Percentiles rank a stretch among this genome's conserved stretches.
phyloP scores from a whole-genome alignment of 306 rosid species.

The Ziziphus jujuba region DNA sequence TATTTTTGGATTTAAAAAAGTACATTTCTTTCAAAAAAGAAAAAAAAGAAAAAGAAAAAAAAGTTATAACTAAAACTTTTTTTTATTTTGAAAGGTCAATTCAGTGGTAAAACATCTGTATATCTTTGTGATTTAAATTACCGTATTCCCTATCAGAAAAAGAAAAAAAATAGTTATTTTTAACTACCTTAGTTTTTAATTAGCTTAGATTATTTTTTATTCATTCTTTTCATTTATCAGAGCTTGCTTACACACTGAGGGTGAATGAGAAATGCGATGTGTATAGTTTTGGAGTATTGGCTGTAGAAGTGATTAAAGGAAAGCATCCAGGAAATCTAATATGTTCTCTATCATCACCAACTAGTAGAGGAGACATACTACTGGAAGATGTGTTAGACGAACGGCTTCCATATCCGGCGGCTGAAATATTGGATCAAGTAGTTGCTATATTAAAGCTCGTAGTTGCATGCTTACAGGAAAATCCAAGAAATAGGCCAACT shows the following conservation, averaged over 20 bases:
- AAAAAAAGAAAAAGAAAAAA: too few relatives aligned
- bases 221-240: slow-evolving; percentile 15
- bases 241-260: slow-evolving; percentile 42
- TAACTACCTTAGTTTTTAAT: too few relatives aligned
- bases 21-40: too few relatives aligned
- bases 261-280: slow-evolving; percentile 43
- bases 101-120: too few relatives aligned
- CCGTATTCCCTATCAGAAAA: too few relatives aligned
- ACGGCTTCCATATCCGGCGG: slow-evolving; percentile 27
- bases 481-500: slow-evolving; percentile 30
- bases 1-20: too few relatives aligned
- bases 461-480: slow-evolving; percentile 30
- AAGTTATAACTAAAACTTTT: too few relatives aligned
- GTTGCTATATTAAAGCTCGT: slow-evolving; percentile 24
- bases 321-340: slow-evolving; percentile 28
- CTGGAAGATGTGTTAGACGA: slow-evolving; percentile 31
- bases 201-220: too few relatives aligned
- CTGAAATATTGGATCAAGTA: slow-evolving; percentile 17
- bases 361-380: slow-evolving; percentile 4
- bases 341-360: slow-evolving; percentile 13
- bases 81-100: too few relatives aligned
- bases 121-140: too few relatives aligned
- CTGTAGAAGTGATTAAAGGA: slow-evolving; percentile 32
- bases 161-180: too few relatives aligned
- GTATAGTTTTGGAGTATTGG: slow-evolving; percentile 41